Conservation (phyloP, 495 filamentous ascomycete genomes). For the Annulohypoxylon nitens region DNA sequence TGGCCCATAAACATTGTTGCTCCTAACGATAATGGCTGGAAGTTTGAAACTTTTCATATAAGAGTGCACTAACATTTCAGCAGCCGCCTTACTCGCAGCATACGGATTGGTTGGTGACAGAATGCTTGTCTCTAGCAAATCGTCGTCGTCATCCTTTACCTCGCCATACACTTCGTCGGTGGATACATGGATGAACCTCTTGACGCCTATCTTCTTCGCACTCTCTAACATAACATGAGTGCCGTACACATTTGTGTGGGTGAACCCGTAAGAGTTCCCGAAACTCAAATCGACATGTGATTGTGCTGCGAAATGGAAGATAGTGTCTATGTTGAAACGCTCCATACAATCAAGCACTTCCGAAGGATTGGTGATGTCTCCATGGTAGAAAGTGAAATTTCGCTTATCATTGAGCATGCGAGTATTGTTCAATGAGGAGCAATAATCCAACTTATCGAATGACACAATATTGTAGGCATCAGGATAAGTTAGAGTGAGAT, state of each 20-base stretch:
- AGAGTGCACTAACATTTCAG: conserved; percentile 83
- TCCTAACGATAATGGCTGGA: conserved; percentile 76
- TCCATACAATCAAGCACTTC: conserved; percentile 71
- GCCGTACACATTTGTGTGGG: conserved; percentile 77
- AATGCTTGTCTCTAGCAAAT: conserved; percentile 71
- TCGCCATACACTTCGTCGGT: conserved; percentile 87
- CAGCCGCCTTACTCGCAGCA: conserved; percentile 80
- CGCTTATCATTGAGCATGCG: conserved; percentile 67
- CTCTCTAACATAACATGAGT: conserved; percentile 80
- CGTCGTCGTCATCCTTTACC: conserved; percentile 71
- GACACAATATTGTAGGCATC: conserved; percentile 78
- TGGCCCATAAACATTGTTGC: conserved; percentile 85
- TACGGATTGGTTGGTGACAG: conserved; percentile 82
- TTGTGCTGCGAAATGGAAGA: conserved; percentile 83
- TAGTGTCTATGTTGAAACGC: conserved; percentile 75
- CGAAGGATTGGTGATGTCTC: conserved; percentile 73
- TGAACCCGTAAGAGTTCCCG: conserved; percentile 77
- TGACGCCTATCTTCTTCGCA: conserved; percentile 71
- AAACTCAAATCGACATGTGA: conserved; percentile 81
- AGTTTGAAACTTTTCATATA: conserved; percentile 80
- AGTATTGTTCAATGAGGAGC: conserved; percentile 78
- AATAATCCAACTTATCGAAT: conserved; percentile 83
- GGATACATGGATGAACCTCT: conserved; percentile 77
- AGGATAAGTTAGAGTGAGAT: conserved; percentile 74
- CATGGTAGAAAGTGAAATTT: conserved; percentile 82